Base-by-base conservation (phyloP, 768 basidiomycete genomes). In the Obba rivulosa region DNA sequence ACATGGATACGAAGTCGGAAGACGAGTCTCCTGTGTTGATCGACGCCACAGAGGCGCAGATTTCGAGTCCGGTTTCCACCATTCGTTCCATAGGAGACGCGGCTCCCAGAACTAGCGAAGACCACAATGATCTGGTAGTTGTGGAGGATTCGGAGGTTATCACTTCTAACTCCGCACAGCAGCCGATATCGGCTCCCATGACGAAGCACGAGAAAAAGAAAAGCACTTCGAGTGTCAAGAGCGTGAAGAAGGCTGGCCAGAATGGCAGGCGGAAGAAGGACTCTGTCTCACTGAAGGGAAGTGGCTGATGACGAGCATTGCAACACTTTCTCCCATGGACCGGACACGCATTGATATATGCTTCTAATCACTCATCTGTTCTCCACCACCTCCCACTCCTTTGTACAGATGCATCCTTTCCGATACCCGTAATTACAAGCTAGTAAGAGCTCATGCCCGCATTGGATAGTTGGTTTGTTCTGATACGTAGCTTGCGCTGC, bases 1-100 rank as follows among this genome's bases (percentile, higher is more conserved):
- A 31, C 28, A 7, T 13, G 13, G 28, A 13, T 31, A 22, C 38
- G 10, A 51, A 55, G 55, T 44, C 38, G 31, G 51, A 52, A 8
- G 55, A 57, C 17, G 59, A 62, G n/a, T 62, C 60, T 2, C 57
- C 59, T 9, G 60, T 61, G 7, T 53, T 62, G 3, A 52, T 61
- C 23, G 48, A 51, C 36, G 56, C 53, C 9, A 50, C 53, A 21
- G 59, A 59, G 22, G 54, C 43, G 1, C 22, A 39, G 28, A 31
- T 41, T 17, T 22, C 47, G 13, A 47, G 47, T 34, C 51, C 70
- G 17, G 70, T 72, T 40, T 66, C 71, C 10, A 80, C 78, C 11
- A 72, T 85, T 44, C 77, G 79, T 38, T 62, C 85, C 13, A 74
- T 85, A n/a, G 82, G 80, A 17, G 77, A 73, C 2, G 76, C 17